Conservation (phyloP, 768 basidiomycete species). For the Strobilomyces dryophilus region DNA sequence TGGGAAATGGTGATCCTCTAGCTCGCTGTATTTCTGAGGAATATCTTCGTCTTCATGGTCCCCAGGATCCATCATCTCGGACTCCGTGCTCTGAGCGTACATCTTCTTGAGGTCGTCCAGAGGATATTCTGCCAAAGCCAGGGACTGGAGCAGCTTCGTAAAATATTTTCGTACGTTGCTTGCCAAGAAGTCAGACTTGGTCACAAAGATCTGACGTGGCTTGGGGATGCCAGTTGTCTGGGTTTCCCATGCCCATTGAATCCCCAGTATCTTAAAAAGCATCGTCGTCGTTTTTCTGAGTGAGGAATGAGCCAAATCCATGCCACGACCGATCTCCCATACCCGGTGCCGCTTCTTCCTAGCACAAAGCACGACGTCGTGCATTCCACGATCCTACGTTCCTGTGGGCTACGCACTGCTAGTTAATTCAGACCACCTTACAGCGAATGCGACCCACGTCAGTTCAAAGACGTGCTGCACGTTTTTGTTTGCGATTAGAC, state of each 20-base stretch:
- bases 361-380: conserved; percentile 59
- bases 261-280: conserved; percentile 69
- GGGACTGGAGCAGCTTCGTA: conserved; percentile 44
- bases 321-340: conserved; percentile 3
- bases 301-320: neutral
- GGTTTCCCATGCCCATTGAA: conserved; percentile 51
- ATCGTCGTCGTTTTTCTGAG: conserved; percentile 71
- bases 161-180: conserved; percentile 67
- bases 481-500: conserved; percentile 22
- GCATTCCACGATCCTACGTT: conserved; percentile 58
- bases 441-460: conserved; percentile 11
- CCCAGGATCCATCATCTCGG: conserved; percentile 28
- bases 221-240: conserved; percentile 31
- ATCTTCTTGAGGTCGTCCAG: conserved; percentile 36
- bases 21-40: conserved; percentile 49
- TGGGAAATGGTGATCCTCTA: conserved; percentile 30
- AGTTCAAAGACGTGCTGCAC: conserved; percentile 27
- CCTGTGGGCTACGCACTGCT: conserved; percentile 34
- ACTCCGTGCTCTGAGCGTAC: conserved; percentile 8
- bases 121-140: conserved; percentile 34
- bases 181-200: conserved; percentile 64
- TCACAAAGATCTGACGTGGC: conserved; percentile 69
- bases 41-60: conserved; percentile 24
- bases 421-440: conserved; percentile 12
- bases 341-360: conserved; percentile 76